Base-by-base conservation (phyloP, 1,284 basidiomycete species). In the Erythrobasidium hasegawianum region DNA sequence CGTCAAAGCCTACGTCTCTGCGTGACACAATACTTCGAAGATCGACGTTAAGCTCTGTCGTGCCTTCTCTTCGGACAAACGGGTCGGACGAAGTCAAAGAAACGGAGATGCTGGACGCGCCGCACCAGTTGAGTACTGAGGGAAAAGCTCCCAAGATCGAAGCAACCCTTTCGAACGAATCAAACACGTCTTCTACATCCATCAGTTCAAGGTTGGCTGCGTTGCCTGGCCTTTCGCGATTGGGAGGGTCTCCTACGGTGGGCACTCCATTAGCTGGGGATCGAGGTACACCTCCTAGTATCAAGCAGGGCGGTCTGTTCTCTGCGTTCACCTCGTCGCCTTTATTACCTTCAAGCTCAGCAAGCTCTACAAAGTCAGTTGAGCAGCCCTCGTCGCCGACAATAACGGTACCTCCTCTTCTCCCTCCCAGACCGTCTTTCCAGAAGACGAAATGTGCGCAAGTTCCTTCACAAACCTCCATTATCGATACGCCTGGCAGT, bases 141-240 rank as follows among this genome's bases (percentile, higher is more conserved):
- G 11, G 5, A 52, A 40, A 57, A 29, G 29, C 22, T 10, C 39
- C 33, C 5, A 33, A 33, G 4, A 33, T 33, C 33, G 33, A 33
- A 33, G 33, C 11, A 33, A 33, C 5, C 33, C 11, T 33, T 4
- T 33, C 33, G 11, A 33, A 33, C 33, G 33, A 33, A 33, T 33
- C 33, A 11, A 33, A 33, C 33, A 33, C 33, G 4, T 33, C 33
- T 4, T 4, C 33, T 33, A 11, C 33, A 33, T 33, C 62, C 16
- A 65, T 65, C 13, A 65, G 62, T 47, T 65, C 62, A 16, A 33
- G 62, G 22, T 39, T 65, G n/a, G 62, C 62, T 14, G 53, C 62
- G 2, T 20, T 65, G 18, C 62, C 62, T 8, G 62, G 62, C 11
- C 49, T 65, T 7, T n/a, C 29, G n/a, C 54, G 62, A 16, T 49